Percentiles rank a stretch among this genome's conserved stretches.
These are phyloP conservation scores for Biancaea sappan DNA, from an alignment of 306 rosid species.

Conservation along the genomic window DNA sequence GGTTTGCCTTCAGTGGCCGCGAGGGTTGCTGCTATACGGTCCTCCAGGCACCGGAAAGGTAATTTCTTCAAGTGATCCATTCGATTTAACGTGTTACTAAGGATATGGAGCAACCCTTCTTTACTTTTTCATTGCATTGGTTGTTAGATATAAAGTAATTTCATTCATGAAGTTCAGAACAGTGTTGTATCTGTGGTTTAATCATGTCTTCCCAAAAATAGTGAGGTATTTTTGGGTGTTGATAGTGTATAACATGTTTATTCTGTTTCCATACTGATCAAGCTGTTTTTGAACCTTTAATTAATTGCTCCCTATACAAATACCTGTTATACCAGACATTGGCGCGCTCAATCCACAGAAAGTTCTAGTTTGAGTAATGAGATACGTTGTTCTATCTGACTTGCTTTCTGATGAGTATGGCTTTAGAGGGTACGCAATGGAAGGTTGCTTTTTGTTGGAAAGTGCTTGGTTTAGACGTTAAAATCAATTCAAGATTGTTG, in stretches of 20 bases:
- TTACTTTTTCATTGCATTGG: conserved; percentile 3
- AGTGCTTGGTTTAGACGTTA: background rate
- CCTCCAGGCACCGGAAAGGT: conserved; percentile 99
- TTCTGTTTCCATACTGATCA: background rate
- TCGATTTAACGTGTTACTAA: background rate
- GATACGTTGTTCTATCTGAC: background rate
- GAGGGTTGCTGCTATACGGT: conserved; percentile 84
- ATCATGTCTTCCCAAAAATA: background rate
- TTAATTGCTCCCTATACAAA: background rate
- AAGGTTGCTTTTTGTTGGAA: background rate
- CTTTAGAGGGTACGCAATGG: background rate
- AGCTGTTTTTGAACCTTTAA: background rate
- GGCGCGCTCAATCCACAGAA: background rate
- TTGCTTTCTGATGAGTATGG: background rate
- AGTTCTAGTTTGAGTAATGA: background rate
- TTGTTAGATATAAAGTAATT: background rate
- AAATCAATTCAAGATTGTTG: conserved; percentile 7
- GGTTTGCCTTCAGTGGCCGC: conserved; percentile 72
- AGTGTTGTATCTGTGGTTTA: background rate
- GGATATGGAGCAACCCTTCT: background rate
- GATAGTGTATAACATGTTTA: background rate
- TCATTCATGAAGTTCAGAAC: background rate
- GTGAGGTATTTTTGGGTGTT: background rate
- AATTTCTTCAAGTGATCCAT: background rate
- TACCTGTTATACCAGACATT: background rate